phyloP scores from a whole-genome alignment of 768 basidiomycete genomes.

The Lyophyllum decastes region DNA sequence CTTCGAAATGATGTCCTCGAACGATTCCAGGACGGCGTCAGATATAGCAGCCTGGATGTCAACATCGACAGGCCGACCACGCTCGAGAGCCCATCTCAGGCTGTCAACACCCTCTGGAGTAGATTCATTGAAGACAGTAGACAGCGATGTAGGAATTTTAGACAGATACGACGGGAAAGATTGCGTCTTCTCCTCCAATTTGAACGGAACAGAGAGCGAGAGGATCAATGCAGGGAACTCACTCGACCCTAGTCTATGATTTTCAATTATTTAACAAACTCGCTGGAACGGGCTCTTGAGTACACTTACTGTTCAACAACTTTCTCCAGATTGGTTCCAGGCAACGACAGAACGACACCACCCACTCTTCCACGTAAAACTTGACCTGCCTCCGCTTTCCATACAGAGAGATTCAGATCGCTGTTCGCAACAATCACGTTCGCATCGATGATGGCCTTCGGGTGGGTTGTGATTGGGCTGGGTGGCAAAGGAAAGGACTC shows the following conservation, averaged over 20 bases:
- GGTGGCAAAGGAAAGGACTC: conserved; percentile 70
- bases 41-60: conserved; percentile 60
- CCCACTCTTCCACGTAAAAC: conserved; percentile 43
- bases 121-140: conserved; percentile 54
- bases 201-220: conserved; percentile 63
- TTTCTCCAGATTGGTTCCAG: conserved; percentile 42
- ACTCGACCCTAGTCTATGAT: conserved; percentile 13
- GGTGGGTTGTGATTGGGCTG: conserved; percentile 68
- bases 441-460: conserved; percentile 65
- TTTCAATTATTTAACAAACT: neutral
- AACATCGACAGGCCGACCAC: conserved; percentile 68
- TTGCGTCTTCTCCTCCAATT: conserved; percentile 48
- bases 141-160: conserved; percentile 50
- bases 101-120: conserved; percentile 53
- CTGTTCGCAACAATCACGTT: conserved; percentile 51
- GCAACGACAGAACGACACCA: conserved; percentile 61
- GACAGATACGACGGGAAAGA: conserved; percentile 40
- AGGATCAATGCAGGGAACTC: conserved; percentile 38
- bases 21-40: conserved; percentile 56
- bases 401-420: conserved; percentile 44
- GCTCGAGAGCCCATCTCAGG: conserved; percentile 65
- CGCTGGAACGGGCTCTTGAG: neutral
- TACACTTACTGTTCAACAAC: conserved; percentile 48
- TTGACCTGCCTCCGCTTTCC: conserved; percentile 53
- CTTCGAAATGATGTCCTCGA: conserved; percentile 74